Evolutionary conservation across 257 asterid genomes (phyloP), one percentile per base, ranked within the genome.

Genomic region (Fraxinus quadrangulata): DNA sequence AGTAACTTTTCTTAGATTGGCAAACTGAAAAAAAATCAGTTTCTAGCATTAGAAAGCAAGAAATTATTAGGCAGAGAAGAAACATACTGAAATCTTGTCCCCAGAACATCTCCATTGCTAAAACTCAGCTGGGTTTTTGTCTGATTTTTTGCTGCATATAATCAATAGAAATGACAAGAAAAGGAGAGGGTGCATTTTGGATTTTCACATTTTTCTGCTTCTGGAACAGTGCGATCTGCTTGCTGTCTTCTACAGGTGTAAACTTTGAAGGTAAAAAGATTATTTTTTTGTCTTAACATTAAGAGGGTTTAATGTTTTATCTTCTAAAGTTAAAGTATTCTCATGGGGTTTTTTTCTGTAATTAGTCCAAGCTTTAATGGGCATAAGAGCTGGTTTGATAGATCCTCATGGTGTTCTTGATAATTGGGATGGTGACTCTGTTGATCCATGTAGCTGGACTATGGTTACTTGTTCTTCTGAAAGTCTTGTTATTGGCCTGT

Each of bases 371-470:
- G 99, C 99, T 83, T 87, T 95, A 72, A 91, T 95, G 91, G 92
- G 88, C 23, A 86, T 95, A 79, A 95, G 90, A 84, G 75, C 83
- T 83, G 87, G 86, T 49, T 75, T 95, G 78, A 85, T 82, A 86
- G 98, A 95, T 89, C 98, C 99, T 67, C 94, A 83, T 81, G 96
- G 98, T 59, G 96, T 95, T 71, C 97, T 95, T 84, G 97, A 95
- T 37, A 92, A 90, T 77, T 95, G 99, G 98, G 99, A 95, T 89
- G 92, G 91, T 47, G 89, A 88, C 76, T 89, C 98, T 5, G 99
- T 95, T 83, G 99, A 95, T 87, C 99, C 99, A 36, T 95, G 99
- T 90, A 91, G 98, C 87, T 95, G 98, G 99, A 86, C 98, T 40
- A 92, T 95, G 99, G 88, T 95, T 77, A 95, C 99, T 75, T 95